phyloP scores from a whole-genome alignment of 2,329 filamentous ascomycete species.

The Raffaelea deltoideospora region DNA sequence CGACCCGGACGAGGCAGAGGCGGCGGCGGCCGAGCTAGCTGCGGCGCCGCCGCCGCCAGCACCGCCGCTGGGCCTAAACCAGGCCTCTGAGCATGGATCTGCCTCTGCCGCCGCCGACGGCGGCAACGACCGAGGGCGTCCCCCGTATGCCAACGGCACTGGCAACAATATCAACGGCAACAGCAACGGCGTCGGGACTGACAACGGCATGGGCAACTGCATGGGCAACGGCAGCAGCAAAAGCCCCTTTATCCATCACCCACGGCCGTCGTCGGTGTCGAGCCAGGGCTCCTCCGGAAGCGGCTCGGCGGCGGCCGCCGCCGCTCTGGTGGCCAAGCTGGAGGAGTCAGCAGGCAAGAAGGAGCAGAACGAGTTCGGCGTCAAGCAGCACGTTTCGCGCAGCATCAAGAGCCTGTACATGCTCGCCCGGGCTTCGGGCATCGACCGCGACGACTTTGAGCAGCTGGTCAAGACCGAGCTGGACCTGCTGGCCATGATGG shows the following conservation, averaged over 20 bases:
- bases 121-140: constrained; percentile 29
- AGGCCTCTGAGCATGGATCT: constrained; percentile 11
- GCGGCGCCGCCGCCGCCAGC: constrained; percentile 16
- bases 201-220: constrained; percentile 18
- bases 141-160: constrained; percentile 20
- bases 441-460: constrained; percentile 62
- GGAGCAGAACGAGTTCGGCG: constrained; percentile 53
- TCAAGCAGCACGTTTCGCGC: constrained; percentile 66
- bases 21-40: constrained; percentile 10
- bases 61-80: constrained; percentile 7
- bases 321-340: constrained; percentile 44
- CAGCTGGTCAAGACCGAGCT: constrained; percentile 56
- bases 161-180: neutral
- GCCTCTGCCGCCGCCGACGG: constrained; percentile 16
- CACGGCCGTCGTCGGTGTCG: constrained; percentile 43
- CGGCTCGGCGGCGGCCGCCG: too few relatives aligned
- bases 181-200: constrained; percentile 3
- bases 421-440: constrained; percentile 54
- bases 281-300: constrained; percentile 35
- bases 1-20: constrained; percentile 52
- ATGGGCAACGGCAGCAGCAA: too few relatives aligned
- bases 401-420: constrained; percentile 64
- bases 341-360: constrained; percentile 39
- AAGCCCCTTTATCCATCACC: constrained; percentile 40
- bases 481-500: constrained; percentile 53